phyloP scores from a whole-genome alignment of 2,329 filamentous ascomycete species.

The Penicillium sp. region DNA sequence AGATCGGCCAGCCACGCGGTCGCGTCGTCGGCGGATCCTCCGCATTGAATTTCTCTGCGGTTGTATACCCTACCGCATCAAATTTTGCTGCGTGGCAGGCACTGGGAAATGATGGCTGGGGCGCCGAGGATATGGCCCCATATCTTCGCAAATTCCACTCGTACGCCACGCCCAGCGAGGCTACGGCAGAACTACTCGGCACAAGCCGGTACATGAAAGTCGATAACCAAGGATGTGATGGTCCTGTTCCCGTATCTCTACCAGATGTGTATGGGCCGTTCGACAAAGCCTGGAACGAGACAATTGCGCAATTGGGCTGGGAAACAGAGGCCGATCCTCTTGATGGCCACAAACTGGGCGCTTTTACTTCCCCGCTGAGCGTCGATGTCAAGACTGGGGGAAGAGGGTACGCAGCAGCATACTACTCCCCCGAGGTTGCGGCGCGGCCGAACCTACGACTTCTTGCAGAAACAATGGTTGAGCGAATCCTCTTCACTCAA shows the following conservation, averaged over 20 bases:
- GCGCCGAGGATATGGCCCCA: slow-evolving; percentile 45
- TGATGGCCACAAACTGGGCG: slow-evolving; percentile 38
- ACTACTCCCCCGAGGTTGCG: slow-evolving; percentile 42
- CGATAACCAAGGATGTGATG: slow-evolving; percentile 17
- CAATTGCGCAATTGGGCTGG: slow-evolving; percentile 21
- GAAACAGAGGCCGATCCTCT: slow-evolving; percentile 32
- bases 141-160: slow-evolving; percentile 50
- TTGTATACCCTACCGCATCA: slow-evolving; percentile 23
- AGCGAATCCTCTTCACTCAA: slow-evolving; percentile 46
- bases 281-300: slow-evolving; percentile 26
- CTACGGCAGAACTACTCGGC: slow-evolving; percentile 10
- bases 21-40: slow-evolving; percentile 52
- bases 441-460: slow-evolving; percentile 47
- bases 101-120: slow-evolving; percentile 48
- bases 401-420: slow-evolving; percentile 43
- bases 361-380: slow-evolving; percentile 38
- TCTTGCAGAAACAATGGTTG: slow-evolving; percentile 47
- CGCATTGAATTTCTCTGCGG: slow-evolving; percentile 43
- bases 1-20: slow-evolving; percentile 46
- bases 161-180: slow-evolving; percentile 28
- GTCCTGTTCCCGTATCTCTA: slow-evolving; percentile 21
- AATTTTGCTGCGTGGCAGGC: slow-evolving; percentile 48
- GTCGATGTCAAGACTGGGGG: slow-evolving; percentile 32
- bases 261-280: slow-evolving; percentile 35
- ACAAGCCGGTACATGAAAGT: slow-evolving; percentile 18